phyloP scores from a whole-genome alignment of 441 rosid genomes.

The Croton laevigatus region DNA sequence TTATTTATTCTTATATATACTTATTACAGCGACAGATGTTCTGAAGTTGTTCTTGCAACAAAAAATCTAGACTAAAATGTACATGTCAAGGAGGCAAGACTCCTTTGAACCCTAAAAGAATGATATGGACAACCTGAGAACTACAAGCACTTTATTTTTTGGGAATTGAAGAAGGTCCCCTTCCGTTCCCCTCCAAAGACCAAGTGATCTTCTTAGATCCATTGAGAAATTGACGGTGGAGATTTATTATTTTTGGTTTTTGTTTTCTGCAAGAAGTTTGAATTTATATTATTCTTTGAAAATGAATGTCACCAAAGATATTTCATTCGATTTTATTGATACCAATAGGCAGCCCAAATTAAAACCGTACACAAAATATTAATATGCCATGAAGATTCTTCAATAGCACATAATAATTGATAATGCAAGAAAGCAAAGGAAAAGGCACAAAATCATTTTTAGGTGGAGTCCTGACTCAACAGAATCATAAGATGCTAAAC shows the following conservation, averaged over 20 bases:
- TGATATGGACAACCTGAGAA: slow-evolving; percentile 6
- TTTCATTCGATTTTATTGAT: not conserved
- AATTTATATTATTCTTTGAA: not conserved
- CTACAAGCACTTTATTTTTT: not conserved
- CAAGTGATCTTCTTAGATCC: not conserved
- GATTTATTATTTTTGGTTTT: not conserved
- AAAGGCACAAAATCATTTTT: not conserved
- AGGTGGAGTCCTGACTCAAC: slow-evolving; percentile 1
- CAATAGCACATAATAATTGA: slow-evolving; percentile 18
- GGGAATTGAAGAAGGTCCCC: slow-evolving; percentile 2
- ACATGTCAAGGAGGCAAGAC: not conserved
- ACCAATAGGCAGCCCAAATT: not conserved
- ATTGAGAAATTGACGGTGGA: slow-evolving; percentile 2
- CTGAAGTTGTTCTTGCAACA: not conserved
- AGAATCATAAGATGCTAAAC: slow-evolving; percentile 3
- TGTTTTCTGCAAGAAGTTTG: not conserved
- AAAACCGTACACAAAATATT: not conserved
- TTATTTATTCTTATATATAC: too few relatives aligned
- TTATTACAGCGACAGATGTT: not conserved
- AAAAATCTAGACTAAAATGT: not conserved
- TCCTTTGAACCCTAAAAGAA: not conserved
- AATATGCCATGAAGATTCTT: slow-evolving; percentile 18
- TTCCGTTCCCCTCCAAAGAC: not conserved
- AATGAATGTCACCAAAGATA: slow-evolving; percentile 12
- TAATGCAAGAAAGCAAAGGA: not conserved